Conservation (phyloP, 352 stramenopile genomes). For the Heterotrichella gracilis region DNA sequence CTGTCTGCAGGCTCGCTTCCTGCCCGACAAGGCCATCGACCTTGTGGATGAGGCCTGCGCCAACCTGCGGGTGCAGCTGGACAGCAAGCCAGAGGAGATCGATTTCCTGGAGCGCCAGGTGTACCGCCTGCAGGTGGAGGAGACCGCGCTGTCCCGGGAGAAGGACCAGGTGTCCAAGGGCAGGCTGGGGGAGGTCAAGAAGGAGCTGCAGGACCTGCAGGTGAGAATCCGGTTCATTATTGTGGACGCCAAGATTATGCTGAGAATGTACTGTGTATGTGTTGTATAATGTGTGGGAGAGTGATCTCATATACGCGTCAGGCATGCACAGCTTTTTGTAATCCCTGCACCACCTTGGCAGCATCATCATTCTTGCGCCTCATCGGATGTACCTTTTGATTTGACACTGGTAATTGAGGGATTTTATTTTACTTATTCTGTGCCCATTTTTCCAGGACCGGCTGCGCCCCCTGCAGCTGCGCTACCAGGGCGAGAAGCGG, state of each 20-base stretch:
- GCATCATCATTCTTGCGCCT: no score
- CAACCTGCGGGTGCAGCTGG: constrained; percentile 54
- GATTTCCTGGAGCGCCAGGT: constrained; percentile 63
- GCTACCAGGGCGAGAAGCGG: constrained; percentile 55
- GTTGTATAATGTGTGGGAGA: no score
- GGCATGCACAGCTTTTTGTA: no score
- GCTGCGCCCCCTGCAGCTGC: constrained; percentile 42
- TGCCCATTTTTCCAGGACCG: constrained; percentile 58
- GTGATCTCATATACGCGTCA: no score
- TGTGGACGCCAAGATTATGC: no score
- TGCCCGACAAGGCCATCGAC: constrained; percentile 70
- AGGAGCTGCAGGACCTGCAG: constrained; percentile 47
- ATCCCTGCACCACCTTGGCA: no score
- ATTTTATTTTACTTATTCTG: no score
- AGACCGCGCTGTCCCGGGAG: constrained; percentile 53
- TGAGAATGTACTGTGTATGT: no score
- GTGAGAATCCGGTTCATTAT: constrained; percentile 20
- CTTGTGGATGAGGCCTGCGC: constrained; percentile 63
- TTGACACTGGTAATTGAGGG: no score
- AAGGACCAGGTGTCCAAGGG: constrained; percentile 59
- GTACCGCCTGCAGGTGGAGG: constrained; percentile 71
- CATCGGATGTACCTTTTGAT: no score
- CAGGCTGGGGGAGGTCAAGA: constrained; percentile 47
- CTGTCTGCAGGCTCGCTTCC: constrained; percentile 30
- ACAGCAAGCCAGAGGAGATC: constrained; percentile 69